Evolutionary conservation across 495 filamentous ascomycete genomes (phyloP), one percentile per base, ranked within the genome.

Genomic region (Sporormia fimetaria): DNA sequence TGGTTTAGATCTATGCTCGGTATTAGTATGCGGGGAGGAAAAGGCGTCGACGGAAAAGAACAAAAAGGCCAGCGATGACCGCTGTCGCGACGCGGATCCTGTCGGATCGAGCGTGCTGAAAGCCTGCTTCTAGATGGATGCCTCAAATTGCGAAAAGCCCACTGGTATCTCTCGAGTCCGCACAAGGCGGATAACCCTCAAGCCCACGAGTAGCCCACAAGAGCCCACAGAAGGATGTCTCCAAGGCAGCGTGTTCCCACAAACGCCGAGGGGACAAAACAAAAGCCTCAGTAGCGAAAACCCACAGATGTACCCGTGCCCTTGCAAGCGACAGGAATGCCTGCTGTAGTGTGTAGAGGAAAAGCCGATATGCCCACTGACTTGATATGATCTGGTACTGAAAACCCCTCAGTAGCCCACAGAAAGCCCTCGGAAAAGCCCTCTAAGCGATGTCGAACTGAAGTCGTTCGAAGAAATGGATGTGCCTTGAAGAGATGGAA

Each of bases 191-290:
- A 29, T 35, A 42, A 14, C 51, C 53, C 44, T 53, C 53, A 53
- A 50, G 57, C 56, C 58, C 57, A 55, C 54, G 41, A 44, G 26
- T 47, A 58, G 55, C 52, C 57, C 56, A 54, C 53, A 53, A 47
- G 46, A 59, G 56, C 58, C 54, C 58, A 57, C 56, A 57, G 57
- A 44, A 52, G 49, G 41, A 41, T 42, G 38, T 40, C 28, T 56
- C 57, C 55, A 54, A 59, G 59, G 61, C 59, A 30, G 23, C 31
- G 61, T 58, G 61, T 64, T 62, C 61, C 61, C 61, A 62, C 61
- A 64, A 63, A 47, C 17, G 56, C 56, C 56, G 56, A 56, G 56
- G 54, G 45, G 44, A 42, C 38, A 46, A 47, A 22, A 36, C 21
- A 25, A 51, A 46, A 47, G 12, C 51, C 52, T 42, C 55, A 49